Base-by-base conservation (phyloP, 169 alveolate genomes). In the Haemoproteus tartakovskyi region DNA sequence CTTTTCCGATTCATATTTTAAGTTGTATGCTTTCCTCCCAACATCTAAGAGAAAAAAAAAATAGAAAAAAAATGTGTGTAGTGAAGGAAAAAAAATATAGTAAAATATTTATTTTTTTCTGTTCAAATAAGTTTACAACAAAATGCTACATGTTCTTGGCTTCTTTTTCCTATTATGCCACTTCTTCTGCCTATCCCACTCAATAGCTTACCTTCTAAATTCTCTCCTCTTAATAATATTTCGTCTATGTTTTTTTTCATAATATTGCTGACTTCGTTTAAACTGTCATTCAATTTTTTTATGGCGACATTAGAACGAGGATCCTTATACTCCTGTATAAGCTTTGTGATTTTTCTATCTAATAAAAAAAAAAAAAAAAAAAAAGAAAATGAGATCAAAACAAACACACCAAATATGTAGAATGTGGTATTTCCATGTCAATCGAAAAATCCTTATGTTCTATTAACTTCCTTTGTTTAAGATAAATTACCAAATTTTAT, bases 191-290 rank as follows among this genome's bases (percentile, higher is more conserved):
- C n/a, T n/a, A n/a, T n/a, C n/a, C n/a, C n/a, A n/a, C n/a, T n/a
- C n/a, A n/a, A n/a, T n/a, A n/a, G n/a, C n/a, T n/a, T 41, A 88
- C 93, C 93, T 78, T 88, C 91, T 24, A 88, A 54, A 78, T 85
- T 88, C 50, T 88, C 93, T 3, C 93, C 93, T 5, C 93, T 79
- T 45, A 78, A 45, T 19, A 88, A 47, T 18, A 88, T 88, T 18
- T 88, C 93, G 46, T 85, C 91, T 41, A 88, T 88, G 54, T 88
- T 88, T 40, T 81, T 84, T 43, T 62, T 84, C 93, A 88, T 88
- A 18, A 88, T 88, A 41, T 79, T 62, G 27, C 91, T 88, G 41
- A 88, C 93, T 70, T 88, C 91, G 57, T 62, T 88, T 19, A 88
- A 79, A 62, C 91, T 88, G 22, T 62, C 86, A 85, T 88, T 88